phyloP scores from a whole-genome alignment of 495 filamentous ascomycete species.

The Thermochaetoides thermophila region DNA sequence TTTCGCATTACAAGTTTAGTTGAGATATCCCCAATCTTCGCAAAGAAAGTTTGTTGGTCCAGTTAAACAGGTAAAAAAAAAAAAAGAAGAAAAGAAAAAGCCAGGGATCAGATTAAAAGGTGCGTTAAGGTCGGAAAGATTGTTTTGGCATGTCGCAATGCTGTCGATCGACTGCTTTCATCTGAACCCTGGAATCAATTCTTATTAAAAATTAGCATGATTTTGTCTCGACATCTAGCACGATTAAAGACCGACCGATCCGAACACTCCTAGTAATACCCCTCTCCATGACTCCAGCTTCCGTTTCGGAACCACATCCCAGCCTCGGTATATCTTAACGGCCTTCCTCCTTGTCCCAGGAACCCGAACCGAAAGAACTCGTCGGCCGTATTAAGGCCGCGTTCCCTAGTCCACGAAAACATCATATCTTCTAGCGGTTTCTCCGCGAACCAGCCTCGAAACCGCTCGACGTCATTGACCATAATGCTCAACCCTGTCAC shows the following conservation, averaged over 20 bases:
- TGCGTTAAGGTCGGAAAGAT: no score
- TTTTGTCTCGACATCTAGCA: no score
- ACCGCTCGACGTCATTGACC: slow-evolving; percentile 19
- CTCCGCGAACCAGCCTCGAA: slow-evolving; percentile 11
- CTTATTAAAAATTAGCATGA: no score
- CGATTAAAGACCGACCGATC: no score
- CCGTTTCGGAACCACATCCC: slow-evolving; percentile 18
- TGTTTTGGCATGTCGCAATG: no score
- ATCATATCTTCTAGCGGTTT: slow-evolving; percentile 7
- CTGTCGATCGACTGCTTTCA: no score
- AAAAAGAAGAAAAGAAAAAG: not conserved
- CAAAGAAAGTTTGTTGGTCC: no score
- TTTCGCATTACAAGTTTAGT: not conserved
- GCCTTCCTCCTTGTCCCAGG: slow-evolving; percentile 2
- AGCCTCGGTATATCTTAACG: slow-evolving; percentile 11
- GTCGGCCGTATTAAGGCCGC: not conserved
- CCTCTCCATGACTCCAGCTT: slow-evolving; percentile 12
- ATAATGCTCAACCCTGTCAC: slow-evolving; percentile 14
- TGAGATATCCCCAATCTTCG: no score
- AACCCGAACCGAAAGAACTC: slow-evolving; percentile 18
- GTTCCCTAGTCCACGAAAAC: slow-evolving; percentile 10
- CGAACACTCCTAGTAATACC: slow-evolving; percentile 7
- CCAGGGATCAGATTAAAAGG: no score
- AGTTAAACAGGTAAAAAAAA: not conserved
- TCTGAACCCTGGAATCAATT: no score